Evolutionary conservation across 2,329 filamentous ascomycete species (phyloP).

Genomic region (Pyrenochaeta sp.): DNA sequence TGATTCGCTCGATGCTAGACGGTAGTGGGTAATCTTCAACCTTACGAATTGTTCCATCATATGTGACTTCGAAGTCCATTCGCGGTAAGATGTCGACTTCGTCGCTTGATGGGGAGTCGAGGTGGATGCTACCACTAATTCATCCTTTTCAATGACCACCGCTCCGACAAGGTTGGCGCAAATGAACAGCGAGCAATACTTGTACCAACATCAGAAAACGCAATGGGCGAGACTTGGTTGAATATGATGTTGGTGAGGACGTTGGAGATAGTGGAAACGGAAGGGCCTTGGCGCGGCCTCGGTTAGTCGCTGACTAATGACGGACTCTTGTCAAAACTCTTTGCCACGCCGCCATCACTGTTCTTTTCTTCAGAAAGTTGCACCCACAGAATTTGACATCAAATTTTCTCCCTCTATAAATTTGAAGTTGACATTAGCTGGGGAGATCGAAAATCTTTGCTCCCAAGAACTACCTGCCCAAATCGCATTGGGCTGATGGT

Average conservation of each 20-base stretch:
- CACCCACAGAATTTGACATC: constrained; percentile 66
- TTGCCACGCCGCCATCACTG: constrained; percentile 16
- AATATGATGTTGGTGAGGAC: constrained; percentile 48
- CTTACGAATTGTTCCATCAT: no score
- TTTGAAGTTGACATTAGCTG: constrained; percentile 65
- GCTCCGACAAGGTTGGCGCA: constrained; percentile 24
- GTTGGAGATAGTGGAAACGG: constrained; percentile 17
- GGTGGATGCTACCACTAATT: no score
- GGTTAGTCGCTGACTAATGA: constrained; percentile 1
- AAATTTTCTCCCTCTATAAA: constrained; percentile 58
- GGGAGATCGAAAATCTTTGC: constrained; percentile 57
- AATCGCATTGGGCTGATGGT: constrained; percentile 41
- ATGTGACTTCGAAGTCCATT: no score
- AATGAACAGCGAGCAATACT: constrained; percentile 51
- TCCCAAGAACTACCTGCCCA: constrained; percentile 48
- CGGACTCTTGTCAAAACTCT: constrained; percentile 25
- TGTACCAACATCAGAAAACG: constrained; percentile 46
- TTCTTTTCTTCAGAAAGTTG: constrained; percentile 47
- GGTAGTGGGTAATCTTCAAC: no score
- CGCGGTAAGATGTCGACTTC: no score
- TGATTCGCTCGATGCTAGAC: no score
- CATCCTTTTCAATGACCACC: not conserved
- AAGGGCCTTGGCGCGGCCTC: constrained; percentile 28
- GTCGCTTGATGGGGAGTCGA: no score
- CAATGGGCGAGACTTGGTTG: constrained; percentile 43